Base-by-base conservation (phyloP, 1,284 basidiomycete genomes). In the Puccinia polysora region DNA sequence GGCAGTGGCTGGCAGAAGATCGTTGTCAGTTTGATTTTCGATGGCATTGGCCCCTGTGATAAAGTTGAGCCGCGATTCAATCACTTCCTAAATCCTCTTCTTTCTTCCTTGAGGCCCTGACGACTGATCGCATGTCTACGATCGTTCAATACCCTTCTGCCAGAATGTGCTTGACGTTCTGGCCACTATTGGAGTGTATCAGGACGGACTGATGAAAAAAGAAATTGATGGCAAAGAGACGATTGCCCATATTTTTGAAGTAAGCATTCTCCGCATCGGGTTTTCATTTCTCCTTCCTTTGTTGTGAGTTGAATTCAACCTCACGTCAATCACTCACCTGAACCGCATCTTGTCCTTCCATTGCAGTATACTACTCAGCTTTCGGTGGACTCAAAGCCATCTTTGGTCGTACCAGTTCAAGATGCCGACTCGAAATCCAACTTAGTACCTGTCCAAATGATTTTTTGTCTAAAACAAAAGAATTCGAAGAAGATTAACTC, bases 401-500 rank as follows among this genome's bases (percentile, higher is more conserved):
- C 91, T 76, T 84, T 97, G 47, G 88, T 97, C 63, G 86, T 93
- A 50, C 95, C 95, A 20, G 88, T 90, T 77, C 12, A 32, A n/a
- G 67, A 60, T n/a, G 45, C 10, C 15, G 91, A 92, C 77, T 86
- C 89, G 12, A 89, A 90, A 18, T 71, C 75, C 81, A 97, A 97
- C 80, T 81, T 97, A 25, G 82, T 97, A 0, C 95, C 95, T 0
- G 93, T 97, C 1, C 92, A 96, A 79, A 89, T 97, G 75, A 87
- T 96, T 74, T 96, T 97, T 81, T 96, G 92, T 80, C 84, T 96
- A 74, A 97, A 97, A 80, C 92, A 94, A 40, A 91, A 96, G 83
- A 97, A 96, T 71, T 78, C 79, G 75, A 60, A 65, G 20, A 73
- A 60, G 32, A 80, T 80, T 77, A 80, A 82, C 74, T 79, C 80